Base-by-base conservation (phyloP, 2,329 filamentous ascomycete genomes). In the Dactylonectria estremocensis region DNA sequence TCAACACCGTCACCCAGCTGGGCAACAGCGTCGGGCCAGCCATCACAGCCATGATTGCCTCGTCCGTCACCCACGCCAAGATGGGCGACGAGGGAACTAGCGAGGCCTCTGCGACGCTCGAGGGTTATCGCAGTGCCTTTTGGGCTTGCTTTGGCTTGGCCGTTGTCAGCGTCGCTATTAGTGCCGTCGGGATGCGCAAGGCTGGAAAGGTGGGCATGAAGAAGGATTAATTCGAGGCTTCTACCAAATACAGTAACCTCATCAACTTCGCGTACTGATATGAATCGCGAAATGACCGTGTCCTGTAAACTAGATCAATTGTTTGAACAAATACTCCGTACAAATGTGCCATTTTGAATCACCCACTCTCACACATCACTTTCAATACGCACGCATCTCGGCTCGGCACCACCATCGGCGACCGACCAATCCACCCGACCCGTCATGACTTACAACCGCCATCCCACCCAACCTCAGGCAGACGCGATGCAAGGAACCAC, bases 191-290 rank as follows among this genome's bases (percentile, higher is more conserved):
- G 37, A 22, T 66, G 58, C 43, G 64, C 40, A 66, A 66, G 18
- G 58, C 53, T n/a, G 64, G 53, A 37, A 66, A 63, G 59, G 64
- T 63, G 20, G 58, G 64, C 46, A 53, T 58, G 64, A 62, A 66
- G 52, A 66, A 66, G 58, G 45, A 63, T 24, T 57, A 14, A 54
- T 28, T 33, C 18, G 2, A n/a, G 14, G 8, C 3, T 7, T n/a
- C 6, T 14, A n/a, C 40, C 16, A 18, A n/a, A 18, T 14, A 11
- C 4, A n/a, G 40, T 8, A 43, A 43, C n/a, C 3, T n/a, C 5
- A 43, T 7, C 3, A n/a, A n/a, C 14, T 5, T n/a, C 1, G 14
- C 16, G 5, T 3, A 3, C 40, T 5, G 16, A n/a, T 7, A 18
- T n/a, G 6, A n/a, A n/a, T 7, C 1, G 14, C 16, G 16, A 1